phyloP scores from a whole-genome alignment of 768 basidiomycete species.

The Leccinum subgranulosum region DNA sequence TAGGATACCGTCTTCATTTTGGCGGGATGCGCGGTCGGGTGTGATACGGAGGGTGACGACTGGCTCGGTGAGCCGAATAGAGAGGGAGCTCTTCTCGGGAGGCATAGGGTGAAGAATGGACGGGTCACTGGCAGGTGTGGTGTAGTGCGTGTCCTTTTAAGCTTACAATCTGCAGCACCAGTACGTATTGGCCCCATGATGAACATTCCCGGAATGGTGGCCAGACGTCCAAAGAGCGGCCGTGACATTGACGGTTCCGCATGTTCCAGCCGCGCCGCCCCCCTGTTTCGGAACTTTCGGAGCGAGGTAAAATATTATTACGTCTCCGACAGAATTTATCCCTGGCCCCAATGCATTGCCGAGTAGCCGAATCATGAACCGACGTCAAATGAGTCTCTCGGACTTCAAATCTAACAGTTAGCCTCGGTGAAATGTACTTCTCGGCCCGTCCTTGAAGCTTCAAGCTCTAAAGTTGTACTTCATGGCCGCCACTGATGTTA shows the following conservation, averaged over 20 bases:
- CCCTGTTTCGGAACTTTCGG: not conserved
- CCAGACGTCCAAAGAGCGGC: not conserved
- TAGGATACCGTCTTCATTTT: constrained; percentile 32
- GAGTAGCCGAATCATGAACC: not conserved
- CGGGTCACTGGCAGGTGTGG: not conserved
- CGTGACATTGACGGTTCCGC: not conserved
- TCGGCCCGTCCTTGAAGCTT: not conserved
- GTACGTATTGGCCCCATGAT: not conserved
- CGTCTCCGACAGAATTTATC: not conserved
- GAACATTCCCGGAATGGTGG: not conserved
- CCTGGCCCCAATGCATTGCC: not conserved
- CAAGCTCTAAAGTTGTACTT: not conserved
- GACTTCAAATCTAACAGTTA: not conserved
- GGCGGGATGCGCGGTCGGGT: constrained; percentile 31
- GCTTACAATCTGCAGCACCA: not conserved
- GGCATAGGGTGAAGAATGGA: constrained; percentile 3
- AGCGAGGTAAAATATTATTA: not conserved
- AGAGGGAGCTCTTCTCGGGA: constrained; percentile 41
- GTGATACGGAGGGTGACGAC: constrained; percentile 62
- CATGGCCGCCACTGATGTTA: not conserved
- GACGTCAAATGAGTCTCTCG: not conserved
- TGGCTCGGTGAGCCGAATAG: constrained; percentile 67
- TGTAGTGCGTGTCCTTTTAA: not conserved
- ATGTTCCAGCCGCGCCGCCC: constrained; percentile 5
- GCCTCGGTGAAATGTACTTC: no score